Base-by-base conservation (phyloP, 768 basidiomycete genomes). In the Guyanaporus albipodus region DNA sequence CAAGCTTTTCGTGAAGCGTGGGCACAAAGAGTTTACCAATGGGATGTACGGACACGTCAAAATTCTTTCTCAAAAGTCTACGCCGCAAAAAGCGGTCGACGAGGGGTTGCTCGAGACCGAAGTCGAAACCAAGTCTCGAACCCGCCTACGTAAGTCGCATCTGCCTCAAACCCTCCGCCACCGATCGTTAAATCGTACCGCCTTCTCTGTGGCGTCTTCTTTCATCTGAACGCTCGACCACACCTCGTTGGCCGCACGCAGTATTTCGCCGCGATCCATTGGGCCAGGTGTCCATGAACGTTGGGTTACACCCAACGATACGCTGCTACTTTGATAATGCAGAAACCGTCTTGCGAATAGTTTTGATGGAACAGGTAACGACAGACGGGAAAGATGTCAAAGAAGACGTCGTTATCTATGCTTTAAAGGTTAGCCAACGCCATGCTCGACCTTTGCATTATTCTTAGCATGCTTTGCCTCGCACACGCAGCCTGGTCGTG, bases 231-330 rank as follows among this genome's bases (percentile, higher is more conserved):
- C n/a, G n/a, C n/a, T n/a, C n/a, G n/a, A n/a, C n/a, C n/a, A n/a
- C n/a, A n/a, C n/a, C n/a, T n/a, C n/a, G n/a, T n/a, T n/a, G n/a
- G n/a, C n/a, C n/a, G n/a, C n/a, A n/a, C n/a, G 38, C 32, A 19
- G 6, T 28, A 24, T 37, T 39, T 51, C 19, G 83, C 7, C 79
- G 84, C 6, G 84, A 85, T 52, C 84, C 82, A 0, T 63, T 86
- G 23, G 79, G 80, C 72, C 79, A 85, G 56, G 79, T 85, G 1
- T 78, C 83, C 1, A 80, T 85, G 80, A 85, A 83, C 57, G 68
- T 82, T 34, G 75, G 76, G 19, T 58, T 87, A 41, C 69, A 69
- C 35, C 69, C 79, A 8, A 63, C 77, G 8, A 71, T 85, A 34
- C 75, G 80, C 34, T 83, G 80, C 51, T 71, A 76, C 18, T 83